phyloP scores from a whole-genome alignment of 192 early-diverging fungal genomes.

The Coemansia sp. region DNA sequence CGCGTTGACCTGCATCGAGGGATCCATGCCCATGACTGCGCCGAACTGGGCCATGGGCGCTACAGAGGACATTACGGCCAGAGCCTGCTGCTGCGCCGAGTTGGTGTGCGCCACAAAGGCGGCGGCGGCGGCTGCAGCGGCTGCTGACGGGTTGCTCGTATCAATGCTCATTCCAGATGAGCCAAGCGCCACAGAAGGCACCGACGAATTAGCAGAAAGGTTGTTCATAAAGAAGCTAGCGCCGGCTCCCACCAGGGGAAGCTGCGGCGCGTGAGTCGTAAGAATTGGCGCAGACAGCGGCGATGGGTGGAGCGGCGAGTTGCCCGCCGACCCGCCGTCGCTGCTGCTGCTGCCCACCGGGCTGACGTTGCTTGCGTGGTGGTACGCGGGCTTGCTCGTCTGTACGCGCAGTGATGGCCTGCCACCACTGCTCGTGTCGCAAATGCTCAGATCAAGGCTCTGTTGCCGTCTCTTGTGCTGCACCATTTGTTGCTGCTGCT shows the following conservation, averaged over 20 bases:
- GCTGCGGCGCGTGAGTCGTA: slow-evolving; percentile 23
- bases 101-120: slow-evolving; percentile 36
- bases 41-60: slow-evolving; percentile 13
- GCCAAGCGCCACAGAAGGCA: slow-evolving; percentile 3
- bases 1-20: slow-evolving; percentile 32
- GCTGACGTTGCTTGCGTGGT: background rate
- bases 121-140: slow-evolving; percentile 21
- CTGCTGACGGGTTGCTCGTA: slow-evolving; percentile 16
- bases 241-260: slow-evolving; percentile 20
- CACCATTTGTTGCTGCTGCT: slow-evolving; percentile 9
- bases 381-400: slow-evolving; percentile 8
- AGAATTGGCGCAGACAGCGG: slow-evolving; percentile 43
- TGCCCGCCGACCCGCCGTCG: slow-evolving; percentile 17
- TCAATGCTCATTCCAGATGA: slow-evolving; percentile 12
- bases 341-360: background rate
- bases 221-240: slow-evolving; percentile 7
- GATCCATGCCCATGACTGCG: slow-evolving; percentile 22
- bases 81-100: slow-evolving; percentile 18
- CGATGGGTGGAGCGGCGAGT: slow-evolving; percentile 31
- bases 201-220: background rate
- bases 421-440: slow-evolving; percentile 10
- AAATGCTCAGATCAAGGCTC: slow-evolving; percentile 34
- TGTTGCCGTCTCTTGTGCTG: slow-evolving; percentile 43
- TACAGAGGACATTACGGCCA: slow-evolving; percentile 13
- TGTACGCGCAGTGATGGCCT: slow-evolving; percentile 42